These are phyloP conservation scores for Thelephora ganbajun DNA, from an alignment of 768 basidiomycete genomes.

Conservation along the genomic window DNA sequence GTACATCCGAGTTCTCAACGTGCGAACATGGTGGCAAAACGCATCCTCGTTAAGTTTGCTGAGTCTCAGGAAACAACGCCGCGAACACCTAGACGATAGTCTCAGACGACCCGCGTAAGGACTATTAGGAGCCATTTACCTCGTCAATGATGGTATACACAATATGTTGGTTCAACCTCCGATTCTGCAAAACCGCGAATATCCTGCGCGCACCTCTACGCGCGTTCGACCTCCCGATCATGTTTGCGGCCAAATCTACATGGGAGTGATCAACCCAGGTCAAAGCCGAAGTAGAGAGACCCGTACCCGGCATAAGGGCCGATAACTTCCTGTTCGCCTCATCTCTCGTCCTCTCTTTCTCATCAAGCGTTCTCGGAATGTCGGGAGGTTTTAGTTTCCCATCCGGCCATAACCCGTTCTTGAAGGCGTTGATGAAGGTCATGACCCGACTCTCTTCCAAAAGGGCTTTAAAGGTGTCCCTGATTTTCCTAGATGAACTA, in stretches of 20 bases:
- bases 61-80: slow-evolving; percentile 44
- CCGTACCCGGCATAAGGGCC: slow-evolving; percentile 75
- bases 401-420: slow-evolving; percentile 75
- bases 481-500: neutral
- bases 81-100: slow-evolving; percentile 32
- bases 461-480: slow-evolving; percentile 43
- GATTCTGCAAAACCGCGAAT: slow-evolving; percentile 89
- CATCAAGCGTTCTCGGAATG: slow-evolving; percentile 60
- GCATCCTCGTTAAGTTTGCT: neutral
- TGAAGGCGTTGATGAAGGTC: slow-evolving; percentile 49
- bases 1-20: no score
- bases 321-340: slow-evolving; percentile 87
- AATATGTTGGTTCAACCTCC: slow-evolving; percentile 88
- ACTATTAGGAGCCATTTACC: slow-evolving; percentile 27
- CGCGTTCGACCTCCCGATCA: slow-evolving; percentile 96
- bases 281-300: neutral
- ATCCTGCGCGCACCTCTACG: slow-evolving; percentile 84
- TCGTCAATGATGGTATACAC: slow-evolving; percentile 83
- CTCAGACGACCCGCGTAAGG: neutral
- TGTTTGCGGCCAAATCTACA: slow-evolving; percentile 85
- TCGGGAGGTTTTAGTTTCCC: slow-evolving; percentile 53
- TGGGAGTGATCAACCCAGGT: neutral
- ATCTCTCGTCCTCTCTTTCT: slow-evolving; percentile 68
- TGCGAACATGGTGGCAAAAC: no score
- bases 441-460: slow-evolving; percentile 61